These are phyloP conservation scores for Curvularia verruculosa DNA, from an alignment of 2,329 filamentous ascomycete genomes.

Conservation along the genomic window DNA sequence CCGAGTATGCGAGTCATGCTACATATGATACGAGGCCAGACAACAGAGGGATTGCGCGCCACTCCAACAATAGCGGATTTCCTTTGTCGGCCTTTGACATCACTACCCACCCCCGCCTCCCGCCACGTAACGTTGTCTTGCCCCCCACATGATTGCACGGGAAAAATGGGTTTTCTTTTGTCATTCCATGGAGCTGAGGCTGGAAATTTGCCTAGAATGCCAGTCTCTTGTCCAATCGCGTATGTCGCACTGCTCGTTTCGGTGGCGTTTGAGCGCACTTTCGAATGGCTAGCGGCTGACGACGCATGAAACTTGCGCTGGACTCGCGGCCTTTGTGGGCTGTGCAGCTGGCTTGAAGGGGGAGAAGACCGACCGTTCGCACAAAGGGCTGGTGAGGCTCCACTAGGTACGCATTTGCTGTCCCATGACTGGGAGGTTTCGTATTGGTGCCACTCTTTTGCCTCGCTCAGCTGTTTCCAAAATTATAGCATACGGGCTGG, in stretches of 20 bases:
- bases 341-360: conserved; percentile 12
- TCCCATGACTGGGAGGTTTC: conserved; percentile 1
- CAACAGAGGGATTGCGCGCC: conserved; percentile 8
- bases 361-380: conserved; percentile 4
- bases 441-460: conserved; percentile 11
- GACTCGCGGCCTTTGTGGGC: conserved; percentile 27
- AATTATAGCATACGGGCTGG: conserved; percentile 16
- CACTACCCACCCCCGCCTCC: conserved; percentile 5
- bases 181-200: background rate
- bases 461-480: conserved; percentile 20
- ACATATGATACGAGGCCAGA: conserved; percentile 1
- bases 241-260: conserved; percentile 31
- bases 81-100: conserved; percentile 16
- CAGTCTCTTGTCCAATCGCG: background rate
- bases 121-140: conserved; percentile 9
- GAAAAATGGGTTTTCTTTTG: background rate
- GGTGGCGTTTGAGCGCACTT: conserved; percentile 29
- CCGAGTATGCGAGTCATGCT: conserved; percentile 14
- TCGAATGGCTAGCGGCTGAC: conserved; percentile 36
- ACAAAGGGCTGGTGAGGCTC: conserved; percentile 8
- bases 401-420: conserved; percentile 3
- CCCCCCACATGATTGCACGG: background rate
- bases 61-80: conserved; percentile 26
- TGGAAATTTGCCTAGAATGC: background rate
- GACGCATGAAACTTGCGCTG: conserved; percentile 43